A percentile compares a stretch with the other conserved stretches of the same genome.
Evolutionary conservation across 192 early-diverging fungal genomes (phyloP).

Genomic region (Dissophora ornata): DNA sequence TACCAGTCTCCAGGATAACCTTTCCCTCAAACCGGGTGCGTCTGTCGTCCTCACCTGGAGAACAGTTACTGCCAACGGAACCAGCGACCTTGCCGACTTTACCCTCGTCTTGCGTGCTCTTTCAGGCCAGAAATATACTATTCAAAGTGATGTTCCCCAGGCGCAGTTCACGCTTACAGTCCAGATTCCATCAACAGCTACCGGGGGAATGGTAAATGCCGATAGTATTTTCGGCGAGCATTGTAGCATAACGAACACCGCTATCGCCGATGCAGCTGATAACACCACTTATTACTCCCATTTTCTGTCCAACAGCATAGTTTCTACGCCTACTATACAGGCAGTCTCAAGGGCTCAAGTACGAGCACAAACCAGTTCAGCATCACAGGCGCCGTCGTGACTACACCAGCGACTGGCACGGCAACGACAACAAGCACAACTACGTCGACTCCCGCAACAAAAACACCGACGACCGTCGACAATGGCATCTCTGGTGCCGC

Average conservation of each 20-base stretch:
- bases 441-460: neutral
- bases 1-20: neutral
- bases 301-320: slow-evolving; percentile 21
- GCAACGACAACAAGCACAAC: neutral
- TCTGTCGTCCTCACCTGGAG: slow-evolving; percentile 3
- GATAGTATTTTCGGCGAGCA: too few species aligned
- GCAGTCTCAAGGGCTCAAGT: neutral
- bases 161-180: neutral
- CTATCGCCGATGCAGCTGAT: neutral
- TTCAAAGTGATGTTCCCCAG: slow-evolving; percentile 15
- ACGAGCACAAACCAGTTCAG: slow-evolving; percentile 16
- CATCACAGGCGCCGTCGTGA: slow-evolving; percentile 4
- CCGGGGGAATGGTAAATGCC: slow-evolving; percentile 39
- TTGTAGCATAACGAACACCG: too few species aligned
- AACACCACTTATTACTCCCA: too few species aligned
- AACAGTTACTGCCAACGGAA: neutral
- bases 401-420: neutral
- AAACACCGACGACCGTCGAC: neutral
- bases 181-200: slow-evolving; percentile 15
- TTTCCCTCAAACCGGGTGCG: slow-evolving; percentile 8
- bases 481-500: slow-evolving; percentile 21
- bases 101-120: slow-evolving; percentile 12
- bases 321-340: slow-evolving; percentile 25
- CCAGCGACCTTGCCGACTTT: slow-evolving; percentile 5
- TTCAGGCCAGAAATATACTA: slow-evolving; percentile 10